Percentiles rank a stretch among this genome's conserved stretches.
Evolutionary conservation across 345 rosid species (phyloP).

Genomic region (Fremontodendron californicum): DNA sequence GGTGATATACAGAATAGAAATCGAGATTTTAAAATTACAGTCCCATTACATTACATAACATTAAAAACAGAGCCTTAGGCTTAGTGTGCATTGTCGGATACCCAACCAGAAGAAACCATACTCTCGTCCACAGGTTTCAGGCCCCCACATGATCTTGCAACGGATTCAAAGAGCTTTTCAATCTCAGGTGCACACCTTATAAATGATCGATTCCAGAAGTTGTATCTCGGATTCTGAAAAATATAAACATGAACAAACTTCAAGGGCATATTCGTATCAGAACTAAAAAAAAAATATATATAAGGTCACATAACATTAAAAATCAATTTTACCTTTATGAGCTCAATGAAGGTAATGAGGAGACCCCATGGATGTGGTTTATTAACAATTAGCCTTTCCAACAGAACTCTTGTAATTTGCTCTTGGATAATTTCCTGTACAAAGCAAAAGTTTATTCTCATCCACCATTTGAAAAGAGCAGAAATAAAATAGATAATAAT

Average conservation of each 20-base stretch:
- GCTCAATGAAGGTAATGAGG: conserved; percentile 94
- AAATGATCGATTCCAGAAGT: conserved; percentile 74
- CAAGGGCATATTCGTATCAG: neutral
- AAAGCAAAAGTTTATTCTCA: neutral
- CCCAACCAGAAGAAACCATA: conserved; percentile 74
- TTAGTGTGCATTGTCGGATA: conserved; percentile 26
- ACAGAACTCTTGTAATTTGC: conserved; percentile 92
- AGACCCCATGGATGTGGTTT: conserved; percentile 99
- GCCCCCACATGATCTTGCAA: conserved; percentile 79
- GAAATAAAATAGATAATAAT: neutral
- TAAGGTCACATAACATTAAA: neutral
- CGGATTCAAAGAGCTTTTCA: conserved; percentile 78
- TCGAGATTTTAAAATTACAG: no score
- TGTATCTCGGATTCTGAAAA: conserved; percentile 73
- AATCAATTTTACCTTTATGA: conserved; percentile 57
- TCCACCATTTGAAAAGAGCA: neutral
- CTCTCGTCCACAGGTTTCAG: conserved; percentile 77
- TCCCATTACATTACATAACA: neutral
- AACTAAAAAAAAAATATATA: neutral
- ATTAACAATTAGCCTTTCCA: conserved; percentile 91
- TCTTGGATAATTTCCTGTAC: conserved; percentile 90
- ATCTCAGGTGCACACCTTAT: conserved; percentile 89
- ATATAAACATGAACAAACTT: neutral
- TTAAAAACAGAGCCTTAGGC: neutral
- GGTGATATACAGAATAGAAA: no score